Conservation (phyloP, 1,284 basidiomycete species). For the Ceratobasidium sp. region DNA sequence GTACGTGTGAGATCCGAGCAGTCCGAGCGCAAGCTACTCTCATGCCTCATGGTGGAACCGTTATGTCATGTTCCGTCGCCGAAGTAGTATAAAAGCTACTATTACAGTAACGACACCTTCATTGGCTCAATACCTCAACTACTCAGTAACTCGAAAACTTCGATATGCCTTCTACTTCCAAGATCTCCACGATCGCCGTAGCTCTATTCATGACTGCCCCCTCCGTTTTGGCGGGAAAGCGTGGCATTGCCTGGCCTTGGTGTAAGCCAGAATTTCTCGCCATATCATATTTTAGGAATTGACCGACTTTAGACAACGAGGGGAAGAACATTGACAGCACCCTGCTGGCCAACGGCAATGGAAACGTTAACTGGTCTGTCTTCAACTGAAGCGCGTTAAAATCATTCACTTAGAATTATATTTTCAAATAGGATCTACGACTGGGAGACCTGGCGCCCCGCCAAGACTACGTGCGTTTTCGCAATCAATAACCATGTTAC, state of each 20-base stretch:
- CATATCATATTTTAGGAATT: too few species aligned
- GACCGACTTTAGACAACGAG: constrained; percentile 30
- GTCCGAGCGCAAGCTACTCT: neutral
- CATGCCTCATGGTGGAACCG: neutral
- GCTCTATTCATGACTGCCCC: constrained; percentile 19
- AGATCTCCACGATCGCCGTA: neutral
- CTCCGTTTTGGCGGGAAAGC: constrained; percentile 15
- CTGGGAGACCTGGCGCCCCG: constrained; percentile 43
- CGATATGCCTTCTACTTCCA: neutral
- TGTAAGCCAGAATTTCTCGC: constrained; percentile 14
- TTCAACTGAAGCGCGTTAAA: neutral
- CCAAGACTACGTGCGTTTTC: constrained; percentile 13
- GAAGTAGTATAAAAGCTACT: neutral
- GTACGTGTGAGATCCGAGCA: neutral
- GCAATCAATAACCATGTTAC: too few species aligned
- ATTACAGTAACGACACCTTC: neutral
- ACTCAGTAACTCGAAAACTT: neutral
- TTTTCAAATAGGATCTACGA: constrained; percentile 11
- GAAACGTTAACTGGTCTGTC: neutral
- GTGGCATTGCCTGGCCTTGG: constrained; percentile 42
- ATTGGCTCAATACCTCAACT: neutral
- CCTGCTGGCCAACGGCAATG: neutral
- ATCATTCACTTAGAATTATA: too few species aligned
- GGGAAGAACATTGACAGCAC: neutral
- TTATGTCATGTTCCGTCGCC: neutral